Evolutionary conservation across 352 stramenopile genomes (phyloP), one percentile per base, ranked within the genome.

Genomic region (Phytophthora pisi): DNA sequence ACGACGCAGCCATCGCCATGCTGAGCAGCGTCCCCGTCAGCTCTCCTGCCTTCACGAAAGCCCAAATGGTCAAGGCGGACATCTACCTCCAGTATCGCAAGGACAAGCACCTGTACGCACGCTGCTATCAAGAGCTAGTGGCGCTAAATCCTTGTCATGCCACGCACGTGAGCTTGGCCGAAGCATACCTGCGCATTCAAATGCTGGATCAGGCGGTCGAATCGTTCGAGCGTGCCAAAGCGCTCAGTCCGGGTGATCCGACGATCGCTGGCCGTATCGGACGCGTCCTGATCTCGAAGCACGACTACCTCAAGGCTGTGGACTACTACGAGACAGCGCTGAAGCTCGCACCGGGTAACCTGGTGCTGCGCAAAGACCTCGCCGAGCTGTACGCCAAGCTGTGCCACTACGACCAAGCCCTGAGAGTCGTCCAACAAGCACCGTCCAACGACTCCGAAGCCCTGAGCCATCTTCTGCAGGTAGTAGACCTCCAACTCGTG

Each of bases 291-390:
- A 89, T 98, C 58, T 84, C 90, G 30, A 98, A 96, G 59, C 95
- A 98, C 68, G 92, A 98, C 76, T 98, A 98, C 70, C 63, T 91
- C 53, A 90, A 95, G 59, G 95, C 95, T 23, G 84, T 98, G 7
- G 91, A 98, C 28, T 98, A 98, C 79, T 98, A 98, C 70, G 87
- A 97, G 59, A 92, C 83, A 28, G 91, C 94, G 11, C 66, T 98
- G 45, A 86, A 94, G 46, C 74, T 94, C 38, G 75, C 86, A 16
- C 83, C 90, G 11, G 66, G 70, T 16, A 96, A 95, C 59, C 78
- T 93, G 16, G 66, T 90, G 45, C 62, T 98, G 11, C 85, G 92
- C 18, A 93, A 93, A 64, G 93, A 98, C 68, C 78, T 98, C 4
- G 91, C 91, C 1, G 86, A 93, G 62, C 67, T 98, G 23, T 98